A percentile compares a stretch with the other conserved stretches of the same genome.
Evolutionary conservation across 306 rosid genomes (phyloP).

Genomic region (Betula pendula): DNA sequence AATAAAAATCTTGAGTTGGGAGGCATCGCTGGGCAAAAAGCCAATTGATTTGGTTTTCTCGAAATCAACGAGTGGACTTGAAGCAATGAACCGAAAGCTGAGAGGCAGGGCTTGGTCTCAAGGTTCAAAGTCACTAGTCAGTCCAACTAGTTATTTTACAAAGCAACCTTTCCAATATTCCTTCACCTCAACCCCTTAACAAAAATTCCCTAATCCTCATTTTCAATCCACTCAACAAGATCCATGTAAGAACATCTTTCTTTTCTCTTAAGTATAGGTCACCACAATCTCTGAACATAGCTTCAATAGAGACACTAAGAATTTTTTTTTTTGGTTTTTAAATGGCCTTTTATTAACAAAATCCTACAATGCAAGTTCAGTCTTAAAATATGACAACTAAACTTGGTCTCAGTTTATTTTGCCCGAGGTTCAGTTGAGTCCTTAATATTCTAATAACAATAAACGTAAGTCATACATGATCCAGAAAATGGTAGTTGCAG

Average conservation of each 20-base stretch:
- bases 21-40: too few relatives aligned
- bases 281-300: background rate
- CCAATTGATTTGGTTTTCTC: too few relatives aligned
- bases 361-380: background rate
- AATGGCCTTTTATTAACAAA: background rate
- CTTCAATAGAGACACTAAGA: background rate
- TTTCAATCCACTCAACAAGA: background rate
- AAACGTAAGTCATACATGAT: background rate
- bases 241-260: background rate
- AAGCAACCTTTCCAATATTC: background rate
- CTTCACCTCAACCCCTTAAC: constrained; percentile 1
- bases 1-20: too few relatives aligned
- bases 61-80: too few relatives aligned
- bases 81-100: too few relatives aligned
- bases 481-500: background rate
- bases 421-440: background rate
- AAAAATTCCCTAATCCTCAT: background rate
- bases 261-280: background rate
- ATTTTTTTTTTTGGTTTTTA: background rate
- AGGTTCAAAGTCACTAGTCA: too few relatives aligned
- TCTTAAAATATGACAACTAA: background rate
- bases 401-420: background rate
- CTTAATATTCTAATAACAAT: background rate
- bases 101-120: too few relatives aligned
- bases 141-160: too few relatives aligned